Evolutionary conservation across 2,329 filamentous ascomycete genomes (phyloP).

Genomic region (Arthrobotrys musiformis): DNA sequence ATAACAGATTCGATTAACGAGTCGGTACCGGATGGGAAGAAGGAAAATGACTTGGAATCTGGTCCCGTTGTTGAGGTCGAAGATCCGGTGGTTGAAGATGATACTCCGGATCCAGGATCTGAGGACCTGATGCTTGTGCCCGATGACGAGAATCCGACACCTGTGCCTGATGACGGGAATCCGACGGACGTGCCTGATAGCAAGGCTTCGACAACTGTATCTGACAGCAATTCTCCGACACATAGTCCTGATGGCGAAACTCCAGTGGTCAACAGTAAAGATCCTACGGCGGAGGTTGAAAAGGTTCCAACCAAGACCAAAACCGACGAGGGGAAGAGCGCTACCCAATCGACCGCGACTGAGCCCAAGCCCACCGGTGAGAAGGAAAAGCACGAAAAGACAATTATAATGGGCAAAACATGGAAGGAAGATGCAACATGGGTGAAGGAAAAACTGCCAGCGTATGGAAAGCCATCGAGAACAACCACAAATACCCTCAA

Average conservation of each 20-base stretch:
- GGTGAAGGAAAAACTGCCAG: slow-evolving; percentile 28
- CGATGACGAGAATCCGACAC: too few species aligned
- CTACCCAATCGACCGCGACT: background rate
- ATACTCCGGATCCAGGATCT: too few species aligned
- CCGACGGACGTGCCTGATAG: too few species aligned
- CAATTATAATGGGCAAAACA: slow-evolving; percentile 39
- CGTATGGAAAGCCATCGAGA: background rate
- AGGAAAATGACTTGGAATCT: too few species aligned
- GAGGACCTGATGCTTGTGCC: too few species aligned
- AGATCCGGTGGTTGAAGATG: too few species aligned
- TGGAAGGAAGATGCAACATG: slow-evolving; percentile 30
- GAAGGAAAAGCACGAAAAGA: slow-evolving; percentile 25
- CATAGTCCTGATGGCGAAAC: too few species aligned
- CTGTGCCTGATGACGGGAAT: too few species aligned
- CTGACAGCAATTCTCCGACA: too few species aligned
- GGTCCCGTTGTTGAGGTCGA: background rate
- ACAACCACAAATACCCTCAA: too few species aligned
- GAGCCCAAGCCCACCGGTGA: background rate
- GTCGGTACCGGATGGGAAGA: too few species aligned
- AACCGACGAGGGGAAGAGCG: background rate
- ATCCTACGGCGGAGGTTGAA: background rate
- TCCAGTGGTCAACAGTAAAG: background rate
- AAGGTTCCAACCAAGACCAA: background rate
- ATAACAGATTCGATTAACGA: background rate
- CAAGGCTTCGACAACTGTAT: too few species aligned